Conservation (phyloP, 345 rosid species). For the Gossypium arboreum region DNA sequence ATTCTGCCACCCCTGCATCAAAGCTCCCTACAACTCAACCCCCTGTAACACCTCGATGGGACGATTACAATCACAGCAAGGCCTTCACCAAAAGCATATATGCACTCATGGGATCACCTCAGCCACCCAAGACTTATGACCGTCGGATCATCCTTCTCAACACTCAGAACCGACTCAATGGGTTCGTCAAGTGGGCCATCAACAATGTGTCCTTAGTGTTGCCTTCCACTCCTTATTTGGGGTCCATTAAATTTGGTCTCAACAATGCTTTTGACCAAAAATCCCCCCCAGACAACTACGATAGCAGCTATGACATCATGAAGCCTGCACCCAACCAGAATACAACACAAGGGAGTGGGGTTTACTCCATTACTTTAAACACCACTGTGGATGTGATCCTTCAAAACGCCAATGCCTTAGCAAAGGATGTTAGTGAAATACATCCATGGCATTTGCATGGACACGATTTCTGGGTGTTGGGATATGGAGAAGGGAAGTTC, state of each 20-base stretch:
- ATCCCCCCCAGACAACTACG: constrained; percentile 47
- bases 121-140: constrained; percentile 34
- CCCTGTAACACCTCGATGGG: constrained; percentile 59
- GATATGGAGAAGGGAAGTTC: constrained; percentile 68
- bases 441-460: constrained; percentile 95
- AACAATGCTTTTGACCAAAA: constrained; percentile 32
- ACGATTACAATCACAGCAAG: constrained; percentile 52
- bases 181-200: constrained; percentile 58
- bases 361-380: constrained; percentile 40
- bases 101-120: constrained; percentile 38
- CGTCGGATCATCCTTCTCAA: constrained; percentile 57
- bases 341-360: constrained; percentile 41
- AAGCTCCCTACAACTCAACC: constrained; percentile 45
- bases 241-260: constrained; percentile 48
- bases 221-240: constrained; percentile 76
- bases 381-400: constrained; percentile 69
- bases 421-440: constrained; percentile 43
- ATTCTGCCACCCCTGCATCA: constrained; percentile 35
- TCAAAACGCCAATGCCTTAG: constrained; percentile 60
- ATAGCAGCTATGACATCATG: constrained; percentile 41
- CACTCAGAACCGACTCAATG: constrained; percentile 61
- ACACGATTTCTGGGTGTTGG: constrained; percentile 83
- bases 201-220: constrained; percentile 62
- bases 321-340: constrained; percentile 35
- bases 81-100: constrained; percentile 34